phyloP scores from a whole-genome alignment of 1,284 basidiomycete genomes.

The Fomitopsis schrenkii region DNA sequence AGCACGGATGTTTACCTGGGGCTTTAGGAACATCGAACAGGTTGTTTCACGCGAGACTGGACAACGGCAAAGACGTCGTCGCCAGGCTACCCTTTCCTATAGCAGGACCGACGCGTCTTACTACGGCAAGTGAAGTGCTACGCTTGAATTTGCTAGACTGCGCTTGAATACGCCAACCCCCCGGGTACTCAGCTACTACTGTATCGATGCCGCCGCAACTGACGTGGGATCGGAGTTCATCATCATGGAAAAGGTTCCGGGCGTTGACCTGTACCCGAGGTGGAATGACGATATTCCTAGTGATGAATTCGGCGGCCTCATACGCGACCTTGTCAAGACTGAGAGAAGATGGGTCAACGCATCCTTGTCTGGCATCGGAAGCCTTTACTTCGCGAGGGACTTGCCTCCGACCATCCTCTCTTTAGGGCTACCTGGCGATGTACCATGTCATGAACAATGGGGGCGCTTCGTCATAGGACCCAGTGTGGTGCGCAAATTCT shows the following conservation, averaged over 20 bases:
- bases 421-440: slow-evolving; percentile 6
- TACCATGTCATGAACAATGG: slow-evolving; percentile 5
- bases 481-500: slow-evolving; percentile 20
- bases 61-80: slow-evolving; percentile 28
- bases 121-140: slow-evolving; percentile 37
- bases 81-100: slow-evolving; percentile 28
- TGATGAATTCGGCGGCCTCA: background rate
- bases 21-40: background rate
- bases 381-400: slow-evolving; percentile 34
- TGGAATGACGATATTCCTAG: slow-evolving; percentile 18
- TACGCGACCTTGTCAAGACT: background rate
- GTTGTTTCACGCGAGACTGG: slow-evolving; percentile 14
- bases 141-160: slow-evolving; percentile 30
- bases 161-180: slow-evolving; percentile 30
- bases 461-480: slow-evolving; percentile 24
- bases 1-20: background rate
- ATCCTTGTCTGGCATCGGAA: slow-evolving; percentile 30
- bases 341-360: slow-evolving; percentile 3
- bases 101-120: slow-evolving; percentile 26
- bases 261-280: slow-evolving; percentile 21
- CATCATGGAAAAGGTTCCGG: slow-evolving; percentile 32
- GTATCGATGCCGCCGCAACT: slow-evolving; percentile 14
- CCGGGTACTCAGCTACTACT: slow-evolving; percentile 30
- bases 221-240: slow-evolving; percentile 35
- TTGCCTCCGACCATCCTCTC: slow-evolving; percentile 19